phyloP scores from a whole-genome alignment of 768 basidiomycete species.

The Coprinopsis marcescibilis region DNA sequence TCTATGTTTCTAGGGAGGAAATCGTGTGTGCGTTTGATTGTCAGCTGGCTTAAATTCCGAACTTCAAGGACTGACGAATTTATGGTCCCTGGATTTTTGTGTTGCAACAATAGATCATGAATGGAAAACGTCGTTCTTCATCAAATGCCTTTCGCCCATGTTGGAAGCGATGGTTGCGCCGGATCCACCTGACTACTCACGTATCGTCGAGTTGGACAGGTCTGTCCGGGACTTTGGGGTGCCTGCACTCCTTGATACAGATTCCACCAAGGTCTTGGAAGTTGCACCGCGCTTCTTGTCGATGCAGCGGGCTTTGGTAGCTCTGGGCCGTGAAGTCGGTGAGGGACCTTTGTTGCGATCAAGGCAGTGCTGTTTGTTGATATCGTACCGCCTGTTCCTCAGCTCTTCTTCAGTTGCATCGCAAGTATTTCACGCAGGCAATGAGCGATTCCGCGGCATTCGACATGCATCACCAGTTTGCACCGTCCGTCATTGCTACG shows the following conservation, averaged over 20 bases:
- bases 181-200: constrained; percentile 44
- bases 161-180: constrained; percentile 52
- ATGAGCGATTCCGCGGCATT: constrained; percentile 50
- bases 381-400: not conserved
- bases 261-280: constrained; percentile 24
- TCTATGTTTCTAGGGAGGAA: constrained; percentile 45
- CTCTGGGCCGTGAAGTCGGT: constrained; percentile 63
- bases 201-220: constrained; percentile 48
- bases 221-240: constrained; percentile 50
- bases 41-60: constrained; percentile 12
- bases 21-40: constrained; percentile 40
- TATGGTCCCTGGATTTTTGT: constrained; percentile 2
- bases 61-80: not conserved
- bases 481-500: constrained; percentile 67
- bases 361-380: constrained; percentile 5
- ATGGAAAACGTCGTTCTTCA: constrained; percentile 67
- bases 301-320: constrained; percentile 60
- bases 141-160: constrained; percentile 56
- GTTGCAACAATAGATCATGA: constrained; percentile 47
- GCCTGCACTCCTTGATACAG: constrained; percentile 44
- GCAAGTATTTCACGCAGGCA: constrained; percentile 62
- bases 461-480: constrained; percentile 54
- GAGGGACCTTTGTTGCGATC: constrained; percentile 12
- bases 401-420: constrained; percentile 66
- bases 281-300: constrained; percentile 44